A percentile compares a stretch with the other conserved stretches of the same genome.
Evolutionary conservation across 2,329 filamentous ascomycete genomes (phyloP).

Genomic region (Epichloe scottii): DNA sequence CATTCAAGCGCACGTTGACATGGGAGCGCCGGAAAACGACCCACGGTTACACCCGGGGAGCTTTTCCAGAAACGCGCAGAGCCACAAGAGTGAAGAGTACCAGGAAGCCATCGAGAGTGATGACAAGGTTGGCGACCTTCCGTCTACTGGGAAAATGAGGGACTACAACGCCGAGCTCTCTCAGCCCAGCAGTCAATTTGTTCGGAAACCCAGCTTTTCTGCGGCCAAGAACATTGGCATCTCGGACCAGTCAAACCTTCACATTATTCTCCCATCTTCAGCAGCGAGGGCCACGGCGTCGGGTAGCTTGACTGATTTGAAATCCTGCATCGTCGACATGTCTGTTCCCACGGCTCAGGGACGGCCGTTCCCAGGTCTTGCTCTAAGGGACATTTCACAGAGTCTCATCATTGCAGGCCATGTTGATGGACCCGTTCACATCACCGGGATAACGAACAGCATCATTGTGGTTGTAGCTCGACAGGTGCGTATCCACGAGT

Average conservation of each 20-base stretch:
- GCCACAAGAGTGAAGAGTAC: constrained; percentile 7
- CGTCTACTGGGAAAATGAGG: constrained; percentile 22
- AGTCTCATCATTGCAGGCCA: constrained; percentile 68
- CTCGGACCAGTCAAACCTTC: constrained; percentile 50
- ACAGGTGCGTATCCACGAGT: constrained; percentile 92
- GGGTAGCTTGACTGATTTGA: constrained; percentile 58
- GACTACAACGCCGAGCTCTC: constrained; percentile 48
- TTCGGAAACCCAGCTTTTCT: constrained; percentile 53
- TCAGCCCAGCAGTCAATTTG: constrained; percentile 21
- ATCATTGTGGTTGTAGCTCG: constrained; percentile 67
- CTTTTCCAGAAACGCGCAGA: constrained; percentile 17
- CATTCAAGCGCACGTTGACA: constrained; percentile 23
- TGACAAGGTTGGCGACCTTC: constrained; percentile 26
- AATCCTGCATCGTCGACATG: constrained; percentile 68
- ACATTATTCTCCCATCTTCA: constrained; percentile 65
- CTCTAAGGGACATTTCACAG: constrained; percentile 54
- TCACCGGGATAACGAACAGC: constrained; percentile 61
- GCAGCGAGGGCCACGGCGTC: constrained; percentile 60
- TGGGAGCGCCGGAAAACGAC: constrained; percentile 31
- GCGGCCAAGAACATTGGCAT: constrained; percentile 50
- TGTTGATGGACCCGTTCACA: constrained; percentile 69
- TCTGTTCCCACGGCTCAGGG: constrained; percentile 46
- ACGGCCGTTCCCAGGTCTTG: constrained; percentile 55
- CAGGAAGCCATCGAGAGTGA: constrained; percentile 11
- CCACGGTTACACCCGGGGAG: constrained; percentile 27